Base-by-base conservation (phyloP, 768 basidiomycete genomes). In the Mycena maculata region DNA sequence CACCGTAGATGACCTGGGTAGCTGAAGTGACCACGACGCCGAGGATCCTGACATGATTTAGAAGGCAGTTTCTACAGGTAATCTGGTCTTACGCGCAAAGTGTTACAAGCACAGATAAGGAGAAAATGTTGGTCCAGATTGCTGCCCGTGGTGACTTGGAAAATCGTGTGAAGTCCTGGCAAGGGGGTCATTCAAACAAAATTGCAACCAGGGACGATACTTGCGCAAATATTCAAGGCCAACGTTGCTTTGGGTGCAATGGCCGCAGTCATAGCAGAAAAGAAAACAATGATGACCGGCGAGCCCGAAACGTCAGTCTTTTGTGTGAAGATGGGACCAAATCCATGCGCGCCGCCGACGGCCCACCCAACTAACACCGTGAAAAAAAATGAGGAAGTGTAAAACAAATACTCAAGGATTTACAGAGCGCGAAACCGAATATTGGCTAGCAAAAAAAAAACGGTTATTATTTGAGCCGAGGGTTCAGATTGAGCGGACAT, bases 1-100 rank as follows among this genome's bases (percentile, higher is more conserved):
- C 70, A 25, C 85, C 88, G 71, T 90, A 90, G 38, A 90, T 85
- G 20, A 80, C 76, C 47, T 85, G 79, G 10, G 86, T 88, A 7
- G 88, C 88, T 18, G 83, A 85, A 12, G 90, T 88, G 42, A 89
- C 87, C 20, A 86, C 86, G 60, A 91, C 84, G 33, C 90, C 90
- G 60, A 88, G 68, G 15, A 73, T 63, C 12, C 70, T 71, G 44
- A 13, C 15, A 47, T 16, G 2, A 18, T n/a, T 58, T 22, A 56
- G 13, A 56, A 16, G 16, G 33, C 13, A 38, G 13, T 15, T 23
- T 39, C 8, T 33, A 30, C 22, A 20, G 30, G n/a, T 31, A 22
- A 49, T 31, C 13, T 11, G 38, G 27, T 7, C 70, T 57, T 23
- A 71, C 66, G 72, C 49, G 63, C 72, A 73, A 23, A 73, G 66